Evolutionary conservation across 257 asterid genomes (phyloP).

Genomic region (Solanum clarkiae): DNA sequence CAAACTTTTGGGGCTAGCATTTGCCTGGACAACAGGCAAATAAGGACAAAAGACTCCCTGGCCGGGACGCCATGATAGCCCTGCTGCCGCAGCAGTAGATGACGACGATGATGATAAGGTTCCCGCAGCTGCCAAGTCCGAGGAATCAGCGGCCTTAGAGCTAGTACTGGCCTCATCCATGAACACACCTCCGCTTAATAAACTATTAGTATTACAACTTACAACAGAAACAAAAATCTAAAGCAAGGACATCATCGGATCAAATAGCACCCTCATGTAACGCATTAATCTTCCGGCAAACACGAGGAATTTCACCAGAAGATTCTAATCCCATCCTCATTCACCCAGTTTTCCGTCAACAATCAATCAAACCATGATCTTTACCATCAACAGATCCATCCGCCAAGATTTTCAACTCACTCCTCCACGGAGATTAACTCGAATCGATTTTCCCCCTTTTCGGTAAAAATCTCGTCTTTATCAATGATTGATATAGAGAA

Average conservation of each 20-base stretch:
- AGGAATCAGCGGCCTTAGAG: neutral
- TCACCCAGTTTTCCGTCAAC: conserved; percentile 18
- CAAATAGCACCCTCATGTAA: conserved; percentile 13
- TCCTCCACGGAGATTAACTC: neutral
- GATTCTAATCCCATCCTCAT: conserved; percentile 97
- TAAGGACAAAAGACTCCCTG: conserved; percentile 58
- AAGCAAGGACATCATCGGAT: neutral
- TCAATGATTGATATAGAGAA: neutral
- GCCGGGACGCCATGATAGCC: conserved; percentile 58
- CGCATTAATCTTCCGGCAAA: conserved; percentile 43
- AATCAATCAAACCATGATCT: conserved; percentile 4
- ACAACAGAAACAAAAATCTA: neutral
- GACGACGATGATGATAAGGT: conserved; percentile 24
- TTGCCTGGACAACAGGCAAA: conserved; percentile 18
- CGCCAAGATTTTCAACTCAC: neutral
- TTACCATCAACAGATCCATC: conserved; percentile 26
- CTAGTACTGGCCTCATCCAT: conserved; percentile 52
- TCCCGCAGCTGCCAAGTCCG: conserved; percentile 1
- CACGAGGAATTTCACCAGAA: conserved; percentile 57
- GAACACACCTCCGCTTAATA: conserved; percentile 7
- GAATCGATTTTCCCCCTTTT: neutral
- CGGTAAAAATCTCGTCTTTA: neutral
- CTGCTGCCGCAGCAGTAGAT: neutral
- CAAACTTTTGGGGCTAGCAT: conserved; percentile 47
- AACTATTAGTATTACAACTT: neutral